Evolutionary conservation across 2,329 filamentous ascomycete species (phyloP).

Genomic region (Talaromyces sp.): DNA sequence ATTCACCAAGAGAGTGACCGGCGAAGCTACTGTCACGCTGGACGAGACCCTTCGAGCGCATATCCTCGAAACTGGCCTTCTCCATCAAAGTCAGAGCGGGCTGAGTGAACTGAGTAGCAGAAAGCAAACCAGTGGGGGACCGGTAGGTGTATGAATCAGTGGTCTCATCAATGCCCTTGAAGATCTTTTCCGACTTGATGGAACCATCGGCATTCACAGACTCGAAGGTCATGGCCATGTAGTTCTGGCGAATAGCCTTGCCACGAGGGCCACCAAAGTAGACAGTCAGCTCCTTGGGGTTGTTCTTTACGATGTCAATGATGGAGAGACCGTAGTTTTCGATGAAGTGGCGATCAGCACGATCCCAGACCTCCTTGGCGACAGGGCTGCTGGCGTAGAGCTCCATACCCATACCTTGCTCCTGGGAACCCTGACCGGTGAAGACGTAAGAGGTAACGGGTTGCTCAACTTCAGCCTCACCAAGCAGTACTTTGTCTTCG

Average conservation of each 20-base stretch:
- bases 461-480: slow-evolving; percentile 96
- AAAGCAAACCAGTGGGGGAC: slow-evolving; percentile 90
- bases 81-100: slow-evolving; percentile 98
- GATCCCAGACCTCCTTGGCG: slow-evolving; percentile 96
- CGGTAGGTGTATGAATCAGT: slow-evolving; percentile 97
- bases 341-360: slow-evolving; percentile 95
- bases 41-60: slow-evolving; percentile 95
- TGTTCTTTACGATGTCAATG: slow-evolving; percentile 98
- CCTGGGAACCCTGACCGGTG: slow-evolving; percentile 96
- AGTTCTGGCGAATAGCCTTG: slow-evolving; percentile 97
- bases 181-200: slow-evolving; percentile 98
- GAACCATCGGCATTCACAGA: slow-evolving; percentile 89
- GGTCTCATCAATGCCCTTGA: slow-evolving; percentile 93
- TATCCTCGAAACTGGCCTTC: slow-evolving; percentile 99
- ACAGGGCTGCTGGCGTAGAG: slow-evolving; percentile 91
- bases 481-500: slow-evolving; percentile 92
- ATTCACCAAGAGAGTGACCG: slow-evolving; percentile 96
- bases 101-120: slow-evolving; percentile 97
- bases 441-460: slow-evolving; percentile 97
- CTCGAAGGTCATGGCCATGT: slow-evolving; percentile 99
- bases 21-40: slow-evolving; percentile 96
- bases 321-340: slow-evolving; percentile 99
- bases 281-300: slow-evolving; percentile 97
- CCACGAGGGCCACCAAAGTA: slow-evolving; percentile 96
- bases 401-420: slow-evolving; percentile 99